Conservation (phyloP, 2,329 filamentous ascomycete species). For the Tolypocladium guangdongense region DNA sequence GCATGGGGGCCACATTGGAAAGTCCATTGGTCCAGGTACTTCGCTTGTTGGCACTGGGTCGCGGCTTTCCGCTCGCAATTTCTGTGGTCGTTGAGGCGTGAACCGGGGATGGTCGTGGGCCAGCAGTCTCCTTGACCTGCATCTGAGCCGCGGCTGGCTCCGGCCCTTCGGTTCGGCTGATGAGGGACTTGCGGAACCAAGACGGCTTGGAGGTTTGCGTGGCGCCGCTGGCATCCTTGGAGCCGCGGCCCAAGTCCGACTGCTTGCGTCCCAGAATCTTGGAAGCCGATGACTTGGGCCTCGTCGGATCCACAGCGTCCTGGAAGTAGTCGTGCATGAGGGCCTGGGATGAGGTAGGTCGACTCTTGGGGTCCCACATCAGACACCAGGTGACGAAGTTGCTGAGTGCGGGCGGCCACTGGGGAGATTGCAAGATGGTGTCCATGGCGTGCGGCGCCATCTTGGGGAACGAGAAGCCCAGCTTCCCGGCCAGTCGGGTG, state of each 20-base stretch:
- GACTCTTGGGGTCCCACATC: conserved; percentile 93
- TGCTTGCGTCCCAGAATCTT: conserved; percentile 81
- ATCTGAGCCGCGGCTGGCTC: conserved; percentile 43
- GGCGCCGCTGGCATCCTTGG: conserved; percentile 44
- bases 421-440: conserved; percentile 77
- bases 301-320: conserved; percentile 82
- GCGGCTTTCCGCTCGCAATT: conserved; percentile 20
- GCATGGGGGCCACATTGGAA: conserved; percentile 78
- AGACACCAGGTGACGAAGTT: conserved; percentile 97
- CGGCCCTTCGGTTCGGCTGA: conserved; percentile 62
- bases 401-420: conserved; percentile 81
- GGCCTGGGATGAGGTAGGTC: conserved; percentile 90
- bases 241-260: conserved; percentile 63
- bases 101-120: conserved; percentile 33
- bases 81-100: conserved; percentile 30
- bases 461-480: conserved; percentile 97
- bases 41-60: conserved; percentile 58
- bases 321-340: conserved; percentile 88
- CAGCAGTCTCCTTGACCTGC: conserved; percentile 33
- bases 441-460: conserved; percentile 98
- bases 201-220: conserved; percentile 73
- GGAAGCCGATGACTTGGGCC: conserved; percentile 83
- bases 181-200: conserved; percentile 94
- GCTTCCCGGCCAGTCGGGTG: conserved; percentile 81
- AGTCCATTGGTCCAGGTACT: conserved; percentile 86